Evolutionary conservation across 371 early-diverging fungal genomes (phyloP).

Genomic region (Chytridium lagenaria): DNA sequence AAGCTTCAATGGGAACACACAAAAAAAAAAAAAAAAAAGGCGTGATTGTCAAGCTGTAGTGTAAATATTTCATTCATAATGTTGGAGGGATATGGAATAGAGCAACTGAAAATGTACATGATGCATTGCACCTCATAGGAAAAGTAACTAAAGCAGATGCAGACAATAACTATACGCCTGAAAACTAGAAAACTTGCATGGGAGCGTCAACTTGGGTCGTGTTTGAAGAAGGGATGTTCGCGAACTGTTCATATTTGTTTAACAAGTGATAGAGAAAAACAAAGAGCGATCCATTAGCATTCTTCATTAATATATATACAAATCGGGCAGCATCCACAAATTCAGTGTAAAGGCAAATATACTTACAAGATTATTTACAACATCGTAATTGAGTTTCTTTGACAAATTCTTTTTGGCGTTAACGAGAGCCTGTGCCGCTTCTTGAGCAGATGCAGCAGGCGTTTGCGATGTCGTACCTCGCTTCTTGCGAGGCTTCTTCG

Average conservation of each 20-base stretch:
- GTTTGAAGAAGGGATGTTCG: no score
- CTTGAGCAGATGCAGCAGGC: constrained; percentile 26
- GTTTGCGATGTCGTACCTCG: neutral
- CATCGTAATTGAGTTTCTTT: constrained; percentile 89
- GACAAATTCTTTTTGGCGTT: constrained; percentile 76
- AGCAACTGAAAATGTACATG: neutral
- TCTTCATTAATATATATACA: neutral
- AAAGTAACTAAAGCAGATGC: neutral
- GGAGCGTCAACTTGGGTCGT: no score
- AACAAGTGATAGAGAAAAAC: neutral
- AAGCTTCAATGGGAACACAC: neutral
- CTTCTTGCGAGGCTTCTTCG: constrained; percentile 13
- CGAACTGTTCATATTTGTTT: neutral
- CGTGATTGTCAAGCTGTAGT: neutral
- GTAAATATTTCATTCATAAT: no score
- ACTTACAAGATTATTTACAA: constrained; percentile 69
- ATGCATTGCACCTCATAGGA: neutral
- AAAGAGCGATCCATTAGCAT: neutral
- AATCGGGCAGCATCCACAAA: neutral
- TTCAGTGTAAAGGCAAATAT: neutral
- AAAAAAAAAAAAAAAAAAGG: constrained; percentile 11
- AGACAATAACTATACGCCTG: no score
- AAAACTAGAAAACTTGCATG: no score
- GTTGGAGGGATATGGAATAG: no score
- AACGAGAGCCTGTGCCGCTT: constrained; percentile 41